Evolutionary conservation across 768 basidiomycete genomes (phyloP), one percentile per base, ranked within the genome.

Genomic region (Gloeopeniophorella convolvens): DNA sequence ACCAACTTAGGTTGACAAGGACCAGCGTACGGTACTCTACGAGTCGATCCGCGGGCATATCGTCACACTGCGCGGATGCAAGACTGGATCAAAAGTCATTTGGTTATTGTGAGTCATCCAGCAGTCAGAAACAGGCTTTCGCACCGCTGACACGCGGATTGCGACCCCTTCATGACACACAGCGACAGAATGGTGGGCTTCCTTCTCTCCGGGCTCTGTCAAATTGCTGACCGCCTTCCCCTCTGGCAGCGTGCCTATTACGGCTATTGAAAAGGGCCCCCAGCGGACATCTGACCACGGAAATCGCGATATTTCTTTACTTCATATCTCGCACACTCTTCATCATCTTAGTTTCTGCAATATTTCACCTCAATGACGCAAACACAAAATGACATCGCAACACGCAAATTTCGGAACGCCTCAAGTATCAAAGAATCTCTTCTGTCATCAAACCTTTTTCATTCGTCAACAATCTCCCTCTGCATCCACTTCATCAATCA

Each of bases 81-180:
- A 91, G 73, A 89, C 89, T 1, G 89, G 89, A 23, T 90, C 89
- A 1, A 90, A 89, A 63, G 87, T 91, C 61, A 91, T 91, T 62
- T 92, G 89, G 89, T 74, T 92, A 42, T 92, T 92, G 76, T 78
- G 63, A 41, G 75, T 65, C 3, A 27, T 55, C 9, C 27, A 18
- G 36, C n/a, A 10, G 20, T 20, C 9, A 28, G 11, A 6, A 16
- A 12, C 11, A 12, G 9, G 43, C 13, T 23, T 21, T 30, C n/a
- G n/a, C n/a, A n/a, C n/a, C n/a, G n/a, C n/a, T n/a, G n/a, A n/a
- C n/a, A n/a, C n/a, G n/a, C n/a, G n/a, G n/a, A n/a, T n/a, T n/a
- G n/a, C n/a, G n/a, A n/a, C n/a, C n/a, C n/a, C n/a, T n/a, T 54
- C 20, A 45, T n/a, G 8, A n/a, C 18, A 23, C 32, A 15, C 54